Base-by-base conservation (phyloP, 345 rosid species). In the Laguncularia racemosa region DNA sequence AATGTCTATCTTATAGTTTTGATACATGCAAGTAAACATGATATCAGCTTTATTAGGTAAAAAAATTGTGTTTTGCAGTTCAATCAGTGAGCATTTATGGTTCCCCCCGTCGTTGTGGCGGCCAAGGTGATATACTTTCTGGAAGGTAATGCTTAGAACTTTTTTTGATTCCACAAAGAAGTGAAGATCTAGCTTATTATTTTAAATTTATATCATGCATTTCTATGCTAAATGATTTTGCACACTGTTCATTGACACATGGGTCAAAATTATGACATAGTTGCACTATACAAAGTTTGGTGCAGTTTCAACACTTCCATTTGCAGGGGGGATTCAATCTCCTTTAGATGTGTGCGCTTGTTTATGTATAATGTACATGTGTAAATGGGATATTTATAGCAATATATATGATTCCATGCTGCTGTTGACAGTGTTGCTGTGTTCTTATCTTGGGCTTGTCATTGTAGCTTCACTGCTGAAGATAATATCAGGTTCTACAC, bases 71-170 rank as follows among this genome's bases (percentile, higher is more conserved):
- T 46, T 56, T 58, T 64, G 46, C 78, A 93, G 97, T 85, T 55
- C 83, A 82, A 73, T 79, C 92, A 15, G 96, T 93, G 59, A 71
- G 89, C 59, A 74, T 78, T 46, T 79, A 80, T 65, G 91, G 97
- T 58, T 89, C 97, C 0, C 96, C 96, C 55, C 73, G 97, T 68
- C 95, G 95, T 17, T 93, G 96, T 59, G 99, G 97, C 55, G 97
- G 97, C 56, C 99, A 93, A 67, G 99, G 97, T 18, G 97, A 93
- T 68, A 87, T 93, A 59, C 99, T 89, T 55, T 87, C 99, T 23
- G 99, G 97, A 73, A 74, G 96, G 99, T 92, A 69, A 73, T 40
- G 55, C 52, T 55, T 46, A 16, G 38, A 11, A 10, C 40, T 17
- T 63, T 23, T 38, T 19, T 16, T 15, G 38, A 40, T 1, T 44